Conservation (phyloP, 106 monocot genomes). For the Amphibolis antarctica region DNA sequence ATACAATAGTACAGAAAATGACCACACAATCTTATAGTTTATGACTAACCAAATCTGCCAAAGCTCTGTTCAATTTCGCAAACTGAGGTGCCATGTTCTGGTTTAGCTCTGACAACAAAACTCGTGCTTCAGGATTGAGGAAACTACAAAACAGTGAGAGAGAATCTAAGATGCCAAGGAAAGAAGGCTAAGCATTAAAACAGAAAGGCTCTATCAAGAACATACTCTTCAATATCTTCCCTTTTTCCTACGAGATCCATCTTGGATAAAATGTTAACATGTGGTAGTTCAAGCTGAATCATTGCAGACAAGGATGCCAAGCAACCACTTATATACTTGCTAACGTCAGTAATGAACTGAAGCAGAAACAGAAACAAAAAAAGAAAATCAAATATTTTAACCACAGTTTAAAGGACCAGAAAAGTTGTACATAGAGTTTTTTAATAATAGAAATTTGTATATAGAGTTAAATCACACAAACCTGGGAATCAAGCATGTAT, state of each 20-base stretch:
- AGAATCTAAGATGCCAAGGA: conserved; percentile 1
- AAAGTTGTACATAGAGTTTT: neutral
- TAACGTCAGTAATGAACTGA: conserved; percentile 88
- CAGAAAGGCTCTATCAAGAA: conserved; percentile 1
- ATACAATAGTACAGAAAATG: neutral
- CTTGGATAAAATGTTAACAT: conserved; percentile 89
- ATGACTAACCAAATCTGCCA: conserved; percentile 69
- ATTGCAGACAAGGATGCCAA: conserved; percentile 94
- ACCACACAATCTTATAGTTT: neutral
- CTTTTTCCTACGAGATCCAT: conserved; percentile 80
- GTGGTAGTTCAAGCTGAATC: conserved; percentile 93
- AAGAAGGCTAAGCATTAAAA: neutral
- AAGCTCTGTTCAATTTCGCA: conserved; percentile 70
- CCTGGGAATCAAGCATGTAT: conserved; percentile 90
- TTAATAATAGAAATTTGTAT: no score
- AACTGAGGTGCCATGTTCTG: conserved; percentile 74
- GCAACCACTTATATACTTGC: conserved; percentile 96
- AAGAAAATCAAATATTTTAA: neutral
- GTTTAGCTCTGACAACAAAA: conserved; percentile 71
- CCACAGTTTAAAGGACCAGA: neutral
- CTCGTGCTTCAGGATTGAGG: conserved; percentile 65
- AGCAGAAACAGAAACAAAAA: no score
- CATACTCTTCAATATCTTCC: conserved; percentile 63
- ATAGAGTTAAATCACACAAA: conserved; percentile 14
- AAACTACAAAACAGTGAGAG: conserved; percentile 29